Percentiles rank a stretch among this genome's conserved stretches.
Evolutionary conservation across 495 filamentous ascomycete genomes (phyloP).

Genomic region (Hypoxylon lienhwacheense): DNA sequence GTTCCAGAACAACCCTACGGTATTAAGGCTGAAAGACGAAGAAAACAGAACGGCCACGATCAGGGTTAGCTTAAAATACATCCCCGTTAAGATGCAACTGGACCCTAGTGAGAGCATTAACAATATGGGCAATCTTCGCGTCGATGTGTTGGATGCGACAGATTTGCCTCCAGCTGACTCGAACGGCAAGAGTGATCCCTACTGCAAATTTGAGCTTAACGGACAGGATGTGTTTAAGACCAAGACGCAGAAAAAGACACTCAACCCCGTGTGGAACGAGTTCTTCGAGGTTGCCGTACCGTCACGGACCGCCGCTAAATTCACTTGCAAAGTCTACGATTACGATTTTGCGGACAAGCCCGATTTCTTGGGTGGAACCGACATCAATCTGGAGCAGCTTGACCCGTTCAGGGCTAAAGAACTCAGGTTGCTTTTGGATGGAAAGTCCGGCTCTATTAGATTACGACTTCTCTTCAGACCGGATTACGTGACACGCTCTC

Average conservation of each 20-base stretch:
- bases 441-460: conserved; percentile 82
- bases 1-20: conserved; percentile 79
- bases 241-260: conserved; percentile 92
- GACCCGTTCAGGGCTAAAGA: conserved; percentile 81
- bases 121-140: conserved; percentile 91
- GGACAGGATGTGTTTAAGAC: conserved; percentile 89
- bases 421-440: conserved; percentile 74
- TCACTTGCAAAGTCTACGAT: conserved; percentile 83
- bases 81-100: conserved; percentile 89
- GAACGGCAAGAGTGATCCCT: conserved; percentile 95
- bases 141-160: conserved; percentile 85
- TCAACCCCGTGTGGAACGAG: conserved; percentile 94
- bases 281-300: conserved; percentile 82
- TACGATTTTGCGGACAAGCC: conserved; percentile 94
- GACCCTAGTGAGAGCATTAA: conserved; percentile 96
- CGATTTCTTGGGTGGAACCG: conserved; percentile 75
- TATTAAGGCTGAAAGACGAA: conserved; percentile 72
- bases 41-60: conserved; percentile 78
- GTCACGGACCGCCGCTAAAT: conserved; percentile 81
- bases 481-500: conserved; percentile 82
- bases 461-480: conserved; percentile 92
- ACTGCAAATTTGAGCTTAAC: conserved; percentile 89
- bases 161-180: conserved; percentile 90
- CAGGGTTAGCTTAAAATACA: conserved; percentile 89
- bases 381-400: conserved; percentile 79